Base-by-base conservation (phyloP, 805 yeast species). In the Hanseniaspora pseudoguilliermondii region DNA sequence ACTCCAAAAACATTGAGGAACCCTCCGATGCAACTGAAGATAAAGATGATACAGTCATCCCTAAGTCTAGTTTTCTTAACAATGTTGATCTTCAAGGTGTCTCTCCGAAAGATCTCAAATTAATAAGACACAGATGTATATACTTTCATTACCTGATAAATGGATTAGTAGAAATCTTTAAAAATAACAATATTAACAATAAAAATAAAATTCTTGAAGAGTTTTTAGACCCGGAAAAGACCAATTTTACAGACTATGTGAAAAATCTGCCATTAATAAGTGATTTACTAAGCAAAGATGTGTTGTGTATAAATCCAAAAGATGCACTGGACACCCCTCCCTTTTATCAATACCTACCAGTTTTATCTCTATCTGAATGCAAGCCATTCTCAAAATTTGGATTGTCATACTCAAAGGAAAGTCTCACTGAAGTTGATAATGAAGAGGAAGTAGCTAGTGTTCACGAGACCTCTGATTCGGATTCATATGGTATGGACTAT, bases 261-360 rank as follows among this genome's bases (percentile, higher is more conserved):
- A 64, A 66, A 25, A 66, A 66, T 40, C 66, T 69, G 1, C 64
- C 70, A 2, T 66, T 70, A 8, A 63, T 69, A 32, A 53, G 23
- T 36, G 63, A 67, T 5, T 34, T 56, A 18, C 53, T 69, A 36
- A 68, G 69, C 6, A 66, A 64, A 44, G 68, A 64, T 51, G 62
- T 63, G 11, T 55, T 68, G 11, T 68, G 67, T 35, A 65, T 70
- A 29, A 66, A 69, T 39, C 72, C 72, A 10, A 49, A 63, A 44
- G 70, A 69, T 60, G 70, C 72, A 15, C 63, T 69, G 1, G 66
- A 65, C 53, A 67, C 71, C 2, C 65, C 69, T 1, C 59, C 65
- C 57, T 62, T 66, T n/a, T 68, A 68, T 57, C 64, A 65, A 15
- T 64, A 61, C 15, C 57, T 69, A 50, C 71, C 72, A 9, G 60